Conservation (phyloP, 306 rosid genomes). For the Cucurbita moschata region DNA sequence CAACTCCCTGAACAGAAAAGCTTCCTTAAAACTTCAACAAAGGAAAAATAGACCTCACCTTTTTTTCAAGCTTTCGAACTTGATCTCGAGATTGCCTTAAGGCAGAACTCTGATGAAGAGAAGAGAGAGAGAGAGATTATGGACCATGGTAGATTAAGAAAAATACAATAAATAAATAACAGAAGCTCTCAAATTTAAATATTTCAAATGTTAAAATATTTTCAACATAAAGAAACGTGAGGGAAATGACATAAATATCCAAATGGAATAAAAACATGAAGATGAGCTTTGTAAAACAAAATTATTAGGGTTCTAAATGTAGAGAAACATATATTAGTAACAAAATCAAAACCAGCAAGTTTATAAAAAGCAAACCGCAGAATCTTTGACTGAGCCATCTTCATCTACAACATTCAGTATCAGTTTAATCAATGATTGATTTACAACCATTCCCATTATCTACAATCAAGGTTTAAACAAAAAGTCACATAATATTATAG, state of each 20-base stretch:
- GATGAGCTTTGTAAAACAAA: background rate
- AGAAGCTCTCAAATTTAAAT: background rate
- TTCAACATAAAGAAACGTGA: background rate
- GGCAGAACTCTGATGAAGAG: constrained; percentile 43
- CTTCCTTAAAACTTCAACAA: background rate
- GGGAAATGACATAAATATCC: background rate
- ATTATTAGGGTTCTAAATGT: background rate
- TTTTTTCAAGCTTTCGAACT: constrained; percentile 58
- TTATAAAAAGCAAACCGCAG: constrained; percentile 59
- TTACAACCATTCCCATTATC: constrained; percentile 54
- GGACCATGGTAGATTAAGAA: background rate
- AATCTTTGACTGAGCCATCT: constrained; percentile 77
- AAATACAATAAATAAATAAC: background rate
- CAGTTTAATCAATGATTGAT: constrained; percentile 50
- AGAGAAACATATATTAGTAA: constrained; percentile 1
- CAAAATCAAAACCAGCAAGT: constrained; percentile 1
- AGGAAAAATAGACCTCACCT: constrained; percentile 27
- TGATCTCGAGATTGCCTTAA: constrained; percentile 52
- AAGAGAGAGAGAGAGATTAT: background rate
- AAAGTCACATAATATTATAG: background rate
- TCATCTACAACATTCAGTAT: constrained; percentile 69
- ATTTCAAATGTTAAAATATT: background rate
- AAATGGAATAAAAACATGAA: background rate
- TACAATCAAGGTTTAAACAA: constrained; percentile 22
- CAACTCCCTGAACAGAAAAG: background rate